Conservation (phyloP, 2,329 filamentous ascomycete genomes). For the Cyphellophora europaea region DNA sequence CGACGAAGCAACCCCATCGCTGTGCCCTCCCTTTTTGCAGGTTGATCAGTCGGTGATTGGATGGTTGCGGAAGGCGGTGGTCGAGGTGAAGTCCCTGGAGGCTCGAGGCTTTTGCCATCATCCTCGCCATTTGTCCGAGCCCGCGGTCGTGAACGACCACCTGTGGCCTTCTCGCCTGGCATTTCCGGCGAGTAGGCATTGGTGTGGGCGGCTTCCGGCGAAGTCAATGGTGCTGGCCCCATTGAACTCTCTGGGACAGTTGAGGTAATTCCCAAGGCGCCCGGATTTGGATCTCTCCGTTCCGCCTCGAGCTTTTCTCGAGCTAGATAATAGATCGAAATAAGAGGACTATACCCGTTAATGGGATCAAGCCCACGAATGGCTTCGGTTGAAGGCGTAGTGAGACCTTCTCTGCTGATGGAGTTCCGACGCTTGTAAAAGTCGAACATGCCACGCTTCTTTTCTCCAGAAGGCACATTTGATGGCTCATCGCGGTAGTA, state of each 20-base stretch:
- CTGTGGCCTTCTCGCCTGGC: conserved; percentile 77
- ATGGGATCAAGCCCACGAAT: conserved; percentile 77
- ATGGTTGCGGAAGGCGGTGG: conserved; percentile 34
- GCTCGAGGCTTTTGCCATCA: conserved; percentile 59
- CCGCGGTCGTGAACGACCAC: conserved; percentile 71
- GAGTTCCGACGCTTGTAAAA: conserved; percentile 96
- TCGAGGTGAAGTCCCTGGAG: conserved; percentile 20
- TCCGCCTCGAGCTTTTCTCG: conserved; percentile 57
- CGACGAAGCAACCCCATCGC: conserved; percentile 76
- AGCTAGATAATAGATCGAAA: conserved; percentile 95
- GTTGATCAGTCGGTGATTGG: conserved; percentile 51
- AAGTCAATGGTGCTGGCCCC: conserved; percentile 49
- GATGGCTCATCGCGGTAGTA: conserved; percentile 57
- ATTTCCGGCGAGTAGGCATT: conserved; percentile 79
- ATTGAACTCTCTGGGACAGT: background rate
- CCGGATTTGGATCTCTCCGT: background rate
- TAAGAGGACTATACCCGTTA: conserved; percentile 84
- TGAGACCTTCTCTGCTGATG: conserved; percentile 77
- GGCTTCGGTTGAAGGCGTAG: conserved; percentile 74
- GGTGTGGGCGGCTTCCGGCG: conserved; percentile 81
- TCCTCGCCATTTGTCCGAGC: conserved; percentile 93
- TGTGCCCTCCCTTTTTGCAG: conserved; percentile 74
- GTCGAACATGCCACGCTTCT: conserved; percentile 83
- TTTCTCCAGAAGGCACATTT: conserved; percentile 57
- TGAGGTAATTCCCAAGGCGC: background rate